Conservation (phyloP, 345 rosid genomes). For the Zanthoxylum bungeanum region DNA sequence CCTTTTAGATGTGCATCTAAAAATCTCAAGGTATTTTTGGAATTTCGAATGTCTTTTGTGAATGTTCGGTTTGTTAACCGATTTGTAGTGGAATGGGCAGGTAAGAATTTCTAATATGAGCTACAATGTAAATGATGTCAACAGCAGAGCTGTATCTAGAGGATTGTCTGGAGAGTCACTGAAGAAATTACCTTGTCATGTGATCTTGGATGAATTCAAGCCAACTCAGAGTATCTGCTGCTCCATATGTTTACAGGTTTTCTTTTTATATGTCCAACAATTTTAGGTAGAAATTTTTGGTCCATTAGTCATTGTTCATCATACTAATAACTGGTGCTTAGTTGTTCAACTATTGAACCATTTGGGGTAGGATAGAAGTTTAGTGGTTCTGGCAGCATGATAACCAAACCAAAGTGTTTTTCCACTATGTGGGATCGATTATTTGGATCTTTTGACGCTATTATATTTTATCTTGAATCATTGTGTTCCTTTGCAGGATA, state of each 20-base stretch:
- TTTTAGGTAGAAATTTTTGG: neutral
- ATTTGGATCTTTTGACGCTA: too few relatives aligned
- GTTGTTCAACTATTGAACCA: neutral
- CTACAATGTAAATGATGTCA: constrained; percentile 38
- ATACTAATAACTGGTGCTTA: neutral
- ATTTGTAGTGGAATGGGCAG: constrained; percentile 30
- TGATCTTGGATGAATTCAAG: constrained; percentile 47
- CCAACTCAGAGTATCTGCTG: constrained; percentile 48
- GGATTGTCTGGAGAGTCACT: constrained; percentile 64
- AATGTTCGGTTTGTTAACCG: neutral
- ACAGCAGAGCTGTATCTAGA: constrained; percentile 39
- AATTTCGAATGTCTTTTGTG: too few relatives aligned
- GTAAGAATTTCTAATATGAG: constrained; percentile 39
- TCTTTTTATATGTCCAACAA: neutral
- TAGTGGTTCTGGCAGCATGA: too few relatives aligned
- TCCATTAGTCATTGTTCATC: neutral
- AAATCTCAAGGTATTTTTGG: too few relatives aligned
- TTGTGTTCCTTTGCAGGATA: constrained; percentile 47
- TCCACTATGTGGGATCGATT: too few relatives aligned
- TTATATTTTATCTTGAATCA: neutral
- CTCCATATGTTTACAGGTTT: constrained; percentile 77
- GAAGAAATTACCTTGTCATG: constrained; percentile 60
- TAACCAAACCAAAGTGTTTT: neutral
- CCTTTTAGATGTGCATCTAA: neutral
- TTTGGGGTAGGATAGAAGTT: too few relatives aligned